Evolutionary conservation across 495 filamentous ascomycete genomes (phyloP), one percentile per base, ranked within the genome.

Genomic region (Aspergillus cristatus): DNA sequence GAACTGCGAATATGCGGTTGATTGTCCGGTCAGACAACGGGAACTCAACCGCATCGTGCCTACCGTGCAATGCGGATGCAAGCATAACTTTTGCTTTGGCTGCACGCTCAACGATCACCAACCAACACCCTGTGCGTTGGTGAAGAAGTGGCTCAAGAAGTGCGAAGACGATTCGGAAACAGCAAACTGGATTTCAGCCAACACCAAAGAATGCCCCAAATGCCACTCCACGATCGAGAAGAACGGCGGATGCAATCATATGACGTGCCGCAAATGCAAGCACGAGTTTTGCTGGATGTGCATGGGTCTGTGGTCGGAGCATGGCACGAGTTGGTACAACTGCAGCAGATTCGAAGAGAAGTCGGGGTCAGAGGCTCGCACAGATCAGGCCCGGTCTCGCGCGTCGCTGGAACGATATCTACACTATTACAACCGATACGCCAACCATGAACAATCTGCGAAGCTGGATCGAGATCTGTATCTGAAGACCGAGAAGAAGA

Each of bases 231-330:
- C 93, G 1, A 98, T 98, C 34, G 91, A 98, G 67, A 98, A 98
- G 72, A 98, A 98, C 46, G 91, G 91, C 13, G 91, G 91, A 4
- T 98, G 91, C 64, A 98, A 98, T 69, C 91, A 98, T 55, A 98
- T 98, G 91, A 98, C 91, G 0, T 98, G 91, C 60, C 76, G 91
- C 32, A 98, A 98, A 62, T 98, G 91, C 69, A 89, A 91, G 51
- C 82, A 97, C 54, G 91, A 98, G 58, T 98, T 98, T 53, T 98
- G 91, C 68, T 98, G 91, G 91, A 96, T 98, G 79, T 98, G 91
- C 58, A 98, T 98, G 91, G 91, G 91, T 1, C 67, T 94, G 7
- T 98, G 91, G 91, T 88, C 86, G 1, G 91, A 98, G 57, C 91
- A 98, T 53, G 91, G 91, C 40, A 97, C 91, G n/a, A 95, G 87